Percentiles rank a stretch among this genome's conserved stretches.
These are phyloP conservation scores for Neurospora terricola DNA, from an alignment of 495 filamentous ascomycete genomes.

Conservation along the genomic window DNA sequence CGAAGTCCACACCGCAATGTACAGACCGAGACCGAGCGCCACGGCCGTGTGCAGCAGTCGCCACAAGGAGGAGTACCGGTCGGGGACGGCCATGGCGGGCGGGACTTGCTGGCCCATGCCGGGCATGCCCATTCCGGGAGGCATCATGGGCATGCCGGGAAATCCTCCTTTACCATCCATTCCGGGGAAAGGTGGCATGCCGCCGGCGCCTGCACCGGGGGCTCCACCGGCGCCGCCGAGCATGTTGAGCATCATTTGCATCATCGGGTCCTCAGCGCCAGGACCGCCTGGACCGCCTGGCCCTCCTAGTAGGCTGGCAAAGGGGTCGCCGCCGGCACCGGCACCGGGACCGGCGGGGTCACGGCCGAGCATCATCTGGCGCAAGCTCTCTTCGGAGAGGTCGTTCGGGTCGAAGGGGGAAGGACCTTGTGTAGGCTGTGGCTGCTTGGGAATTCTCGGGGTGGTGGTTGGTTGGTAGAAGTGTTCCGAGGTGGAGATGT, in stretches of 20 bases:
- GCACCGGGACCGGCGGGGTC: constrained; percentile 12
- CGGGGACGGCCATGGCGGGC: constrained; percentile 20
- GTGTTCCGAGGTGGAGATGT: constrained; percentile 47
- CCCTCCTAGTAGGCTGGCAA: constrained; percentile 18
- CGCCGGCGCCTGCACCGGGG: constrained; percentile 12
- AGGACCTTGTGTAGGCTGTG: constrained; percentile 9
- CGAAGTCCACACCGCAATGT: constrained; percentile 54
- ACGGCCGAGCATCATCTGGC: constrained; percentile 36
- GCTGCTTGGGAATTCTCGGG: constrained; percentile 16
- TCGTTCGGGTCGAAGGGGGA: not conserved
- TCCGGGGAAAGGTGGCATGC: constrained; percentile 4
- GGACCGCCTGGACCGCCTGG: constrained; percentile 14
- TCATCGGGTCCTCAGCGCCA: constrained; percentile 23
- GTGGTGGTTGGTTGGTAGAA: constrained; percentile 41
- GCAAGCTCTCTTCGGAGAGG: constrained; percentile 31
- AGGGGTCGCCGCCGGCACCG: constrained; percentile 21
- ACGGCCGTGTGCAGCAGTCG: constrained; percentile 66
- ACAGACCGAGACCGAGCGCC: constrained; percentile 59
- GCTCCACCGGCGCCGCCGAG: constrained; percentile 10
- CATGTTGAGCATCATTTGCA: constrained; percentile 26
- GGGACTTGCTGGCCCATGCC: not conserved
- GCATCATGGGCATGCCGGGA: constrained; percentile 16
- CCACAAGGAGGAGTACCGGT: constrained; percentile 52
- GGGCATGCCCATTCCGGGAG: constrained; percentile 1
- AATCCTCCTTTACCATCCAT: not conserved